Evolutionary conservation across 2,329 filamentous ascomycete species (phyloP).

Genomic region (Delphinella strobiligena): DNA sequence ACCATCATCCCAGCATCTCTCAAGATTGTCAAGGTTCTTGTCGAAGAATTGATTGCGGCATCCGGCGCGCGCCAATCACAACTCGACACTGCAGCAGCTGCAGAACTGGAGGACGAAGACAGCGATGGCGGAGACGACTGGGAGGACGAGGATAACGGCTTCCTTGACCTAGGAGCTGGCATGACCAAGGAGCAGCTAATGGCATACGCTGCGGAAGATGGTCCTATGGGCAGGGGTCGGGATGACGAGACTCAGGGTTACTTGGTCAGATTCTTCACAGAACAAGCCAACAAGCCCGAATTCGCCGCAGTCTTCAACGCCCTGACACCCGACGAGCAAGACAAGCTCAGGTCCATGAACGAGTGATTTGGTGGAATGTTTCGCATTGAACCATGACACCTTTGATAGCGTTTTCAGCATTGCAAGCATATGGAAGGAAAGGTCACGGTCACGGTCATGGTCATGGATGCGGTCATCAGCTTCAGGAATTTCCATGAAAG

Average conservation of each 20-base stretch:
- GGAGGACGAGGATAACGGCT: slow-evolving; percentile 70
- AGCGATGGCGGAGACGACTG: slow-evolving; percentile 56
- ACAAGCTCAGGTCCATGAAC: slow-evolving; percentile 31
- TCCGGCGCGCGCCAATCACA: slow-evolving; percentile 48
- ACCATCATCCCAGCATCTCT: slow-evolving; percentile 77
- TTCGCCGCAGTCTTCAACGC: slow-evolving; percentile 44
- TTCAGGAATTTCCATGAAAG: too few relatives aligned
- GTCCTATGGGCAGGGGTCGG: slow-evolving; percentile 39
- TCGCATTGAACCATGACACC: too few relatives aligned
- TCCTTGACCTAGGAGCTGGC: slow-evolving; percentile 56
- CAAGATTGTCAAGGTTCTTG: slow-evolving; percentile 92
- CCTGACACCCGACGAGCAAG: slow-evolving; percentile 43
- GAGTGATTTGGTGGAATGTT: neutral
- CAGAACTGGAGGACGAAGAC: slow-evolving; percentile 50
- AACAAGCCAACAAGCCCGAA: slow-evolving; percentile 38
- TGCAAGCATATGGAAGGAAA: too few relatives aligned
- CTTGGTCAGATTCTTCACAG: slow-evolving; percentile 67
- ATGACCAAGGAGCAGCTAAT: slow-evolving; percentile 59
- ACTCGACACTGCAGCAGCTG: slow-evolving; percentile 38
- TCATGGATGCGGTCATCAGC: too few relatives aligned
- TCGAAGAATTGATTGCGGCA: slow-evolving; percentile 79
- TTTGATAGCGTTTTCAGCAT: too few relatives aligned
- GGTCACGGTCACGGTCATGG: too few relatives aligned
- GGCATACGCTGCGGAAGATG: slow-evolving; percentile 51
- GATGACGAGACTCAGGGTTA: slow-evolving; percentile 89